A percentile compares a stretch with the other conserved stretches of the same genome.
phyloP scores from a whole-genome alignment of 345 rosid species.

The Boechera divaricarpa region DNA sequence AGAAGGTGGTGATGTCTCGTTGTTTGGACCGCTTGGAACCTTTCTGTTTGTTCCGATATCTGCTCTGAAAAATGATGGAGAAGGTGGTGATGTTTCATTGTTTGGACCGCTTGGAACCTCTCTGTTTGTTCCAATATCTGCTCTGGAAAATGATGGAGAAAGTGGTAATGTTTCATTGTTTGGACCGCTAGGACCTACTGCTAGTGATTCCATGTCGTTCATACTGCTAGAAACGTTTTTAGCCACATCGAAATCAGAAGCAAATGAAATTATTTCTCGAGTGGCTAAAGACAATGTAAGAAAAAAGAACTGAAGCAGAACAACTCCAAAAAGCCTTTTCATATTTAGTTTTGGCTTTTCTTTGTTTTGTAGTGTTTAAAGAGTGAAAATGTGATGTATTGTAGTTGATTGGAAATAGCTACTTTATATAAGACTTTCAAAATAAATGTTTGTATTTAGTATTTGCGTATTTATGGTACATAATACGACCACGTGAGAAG shows the following conservation, averaged over 20 bases:
- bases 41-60: background rate
- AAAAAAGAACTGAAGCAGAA: slow-evolving; percentile 17
- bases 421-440: background rate
- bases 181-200: background rate
- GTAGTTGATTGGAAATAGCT: background rate
- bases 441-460: background rate
- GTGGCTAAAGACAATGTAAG: slow-evolving; percentile 18
- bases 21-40: background rate
- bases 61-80: background rate
- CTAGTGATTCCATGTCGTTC: background rate
- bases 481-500: too few relatives aligned
- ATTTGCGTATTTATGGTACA: slow-evolving; percentile 3
- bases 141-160: background rate
- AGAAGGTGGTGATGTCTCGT: background rate
- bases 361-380: background rate
- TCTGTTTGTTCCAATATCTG: background rate
- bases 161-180: background rate
- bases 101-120: background rate
- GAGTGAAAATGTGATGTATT: slow-evolving; percentile 1
- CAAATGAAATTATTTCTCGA: slow-evolving; percentile 1
- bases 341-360: background rate
- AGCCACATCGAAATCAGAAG: background rate
- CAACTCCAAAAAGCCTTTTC: slow-evolving; percentile 15
- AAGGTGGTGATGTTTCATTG: background rate
- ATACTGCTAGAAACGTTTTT: background rate